Percentiles rank a stretch among this genome's conserved stretches.
phyloP scores from a whole-genome alignment of 768 basidiomycete species.

The Pleurotus eryngii region DNA sequence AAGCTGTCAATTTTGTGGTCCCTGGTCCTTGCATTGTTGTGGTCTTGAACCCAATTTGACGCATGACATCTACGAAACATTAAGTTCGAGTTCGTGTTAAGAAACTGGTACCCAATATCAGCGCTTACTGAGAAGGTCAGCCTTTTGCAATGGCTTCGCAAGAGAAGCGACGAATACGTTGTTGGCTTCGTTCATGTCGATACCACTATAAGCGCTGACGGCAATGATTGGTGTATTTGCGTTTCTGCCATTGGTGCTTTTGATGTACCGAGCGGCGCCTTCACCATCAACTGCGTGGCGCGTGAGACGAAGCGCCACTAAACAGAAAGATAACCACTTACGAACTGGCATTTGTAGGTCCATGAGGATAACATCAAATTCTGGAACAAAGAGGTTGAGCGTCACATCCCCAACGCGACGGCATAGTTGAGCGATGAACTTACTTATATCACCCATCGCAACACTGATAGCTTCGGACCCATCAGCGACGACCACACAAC shows the following conservation, averaged over 20 bases:
- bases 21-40: slow-evolving; percentile 59
- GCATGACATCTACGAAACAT: slow-evolving; percentile 53
- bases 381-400: slow-evolving; percentile 36
- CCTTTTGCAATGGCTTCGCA: slow-evolving; percentile 86
- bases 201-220: slow-evolving; percentile 82
- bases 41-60: slow-evolving; percentile 88
- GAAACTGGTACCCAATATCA: neutral
- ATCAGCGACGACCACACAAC: slow-evolving; percentile 92
- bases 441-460: slow-evolving; percentile 96
- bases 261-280: slow-evolving; percentile 94
- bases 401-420: neutral
- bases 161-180: slow-evolving; percentile 79
- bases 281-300: slow-evolving; percentile 78
- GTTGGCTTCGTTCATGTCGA: slow-evolving; percentile 59
- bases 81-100: neutral
- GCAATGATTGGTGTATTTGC: slow-evolving; percentile 89
- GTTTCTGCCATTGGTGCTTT: slow-evolving; percentile 95
- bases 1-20: slow-evolving; percentile 50
- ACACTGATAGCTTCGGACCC: slow-evolving; percentile 97
- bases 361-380: slow-evolving; percentile 95
- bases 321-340: slow-evolving; percentile 37
- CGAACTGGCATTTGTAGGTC: slow-evolving; percentile 93
- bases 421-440: slow-evolving; percentile 29
- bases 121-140: slow-evolving; percentile 63
- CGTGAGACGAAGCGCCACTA: neutral